Base-by-base conservation (phyloP, 371 early-diverging fungal genomes). In the Mucor plumbeus region DNA sequence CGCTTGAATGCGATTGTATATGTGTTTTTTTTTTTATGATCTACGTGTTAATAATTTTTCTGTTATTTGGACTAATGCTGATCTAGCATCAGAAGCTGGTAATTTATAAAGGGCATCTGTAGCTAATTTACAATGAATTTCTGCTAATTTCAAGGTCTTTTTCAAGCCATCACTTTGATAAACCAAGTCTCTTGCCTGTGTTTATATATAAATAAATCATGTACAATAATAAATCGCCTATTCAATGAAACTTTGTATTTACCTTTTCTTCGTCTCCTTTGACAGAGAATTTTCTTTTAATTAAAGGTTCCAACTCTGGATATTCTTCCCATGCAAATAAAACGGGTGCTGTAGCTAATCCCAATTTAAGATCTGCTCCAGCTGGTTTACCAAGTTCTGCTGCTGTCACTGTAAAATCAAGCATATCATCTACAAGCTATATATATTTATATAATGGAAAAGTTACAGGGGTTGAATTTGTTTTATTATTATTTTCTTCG, bases 321-420 rank as follows among this genome's bases (percentile, higher is more conserved):
- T 82, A 94, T 75, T 94, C 90, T 65, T 95, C 92, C 83, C 94
- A 93, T 4, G 98, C 97, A 78, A 91, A 97, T 41, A 98, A 78
- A 1, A 98, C 95, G 0, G 98, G 98, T 4, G 97, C 97, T 13
- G 97, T 97, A 35, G 63, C 63, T 7, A 63, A 17, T 6, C 63
- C 63, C 14, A 63, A 13, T n/a, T 63, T 63, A n/a, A 56, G 17
- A 59, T 43, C 65, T 58, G 58, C 58, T 19, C 59, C 65, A 19
- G 50, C 38, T 47, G 50, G 43, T 73, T 97, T 98, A 33, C 97
- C 97, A 26, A 97, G 80, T 55, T 92, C 88, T 21, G 90, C 88
- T 1, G 93, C 84, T 17, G 89, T 83, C 10, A 85, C 88, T 1
- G 93, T 90, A 75, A 95, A 97, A 67, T 97, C 96, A 21, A 97